Base-by-base conservation (phyloP, 2,329 filamentous ascomycete genomes). In the Cercospora sp. region DNA sequence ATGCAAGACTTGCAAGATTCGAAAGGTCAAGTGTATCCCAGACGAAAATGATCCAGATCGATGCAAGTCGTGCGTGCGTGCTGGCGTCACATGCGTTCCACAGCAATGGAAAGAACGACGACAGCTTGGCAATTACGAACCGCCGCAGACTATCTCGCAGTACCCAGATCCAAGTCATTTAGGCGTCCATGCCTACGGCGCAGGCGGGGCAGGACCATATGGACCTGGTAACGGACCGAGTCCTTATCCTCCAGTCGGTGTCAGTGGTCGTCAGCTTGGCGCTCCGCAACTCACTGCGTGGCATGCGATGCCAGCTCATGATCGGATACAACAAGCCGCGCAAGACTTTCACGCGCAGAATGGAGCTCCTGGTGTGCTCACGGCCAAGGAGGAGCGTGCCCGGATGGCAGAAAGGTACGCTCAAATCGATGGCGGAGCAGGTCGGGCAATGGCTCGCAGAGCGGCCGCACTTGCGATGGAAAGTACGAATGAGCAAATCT, bases 281-380 rank as follows among this genome's bases (percentile, higher is more conserved):
- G 31, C 28, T 26, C 63, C 63, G 9, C 18, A 59, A 18, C 42
- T 60, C 2, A 57, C 58, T 33, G 48, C 51, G 13, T 64, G 62
- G 62, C 62, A 57, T 31, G 36, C 57, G 42, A 45, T 42, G 13
- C 31, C 61, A 13, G 60, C 60, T 30, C 64, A 68, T 30, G 8
- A 31, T 30, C 51, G 33, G 6, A 20, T 65, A 9, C 66, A 67
- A 60, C 61, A 61, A 39, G 48, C 67, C 36, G 67, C 69, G 8
- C 63, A 68, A 18, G 55, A 72, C 16, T 72, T 72, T 18, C 69
- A 70, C 20, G 63, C 65, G 60, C 65, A 67, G 1, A 63, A 67
- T 57, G 67, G 67, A 16, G 67, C 64, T 31, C 64, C 66, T 13
- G 69, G 65, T 23, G 53, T 60, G 42, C 30, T 64, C 18, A 58